These are phyloP conservation scores for Saccharomyces hybrid DNA, from an alignment of 1,139 yeast species.

Conservation along the genomic window DNA sequence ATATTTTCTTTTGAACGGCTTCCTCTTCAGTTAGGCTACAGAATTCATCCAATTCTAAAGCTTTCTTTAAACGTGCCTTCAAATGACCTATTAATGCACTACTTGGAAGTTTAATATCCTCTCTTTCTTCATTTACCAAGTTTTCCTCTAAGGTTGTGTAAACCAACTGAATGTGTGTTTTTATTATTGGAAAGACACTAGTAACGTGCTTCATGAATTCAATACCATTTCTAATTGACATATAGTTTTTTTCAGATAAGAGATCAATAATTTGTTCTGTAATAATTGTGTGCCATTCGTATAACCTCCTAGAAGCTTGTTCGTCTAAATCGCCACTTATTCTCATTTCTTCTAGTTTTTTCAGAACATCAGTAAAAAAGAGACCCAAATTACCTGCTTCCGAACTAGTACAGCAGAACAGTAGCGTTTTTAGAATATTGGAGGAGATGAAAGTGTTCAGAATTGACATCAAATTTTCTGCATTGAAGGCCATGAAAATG, in stretches of 20 bases:
- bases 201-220: constrained; percentile 65
- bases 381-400: constrained; percentile 83
- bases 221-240: constrained; percentile 75
- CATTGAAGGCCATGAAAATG: constrained; percentile 42
- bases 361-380: constrained; percentile 54
- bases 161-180: constrained; percentile 56
- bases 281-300: constrained; percentile 45
- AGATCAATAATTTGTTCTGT: constrained; percentile 44
- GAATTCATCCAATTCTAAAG: constrained; percentile 57
- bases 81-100: constrained; percentile 71
- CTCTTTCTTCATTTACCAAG: constrained; percentile 52
- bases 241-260: constrained; percentile 50
- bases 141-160: constrained; percentile 44
- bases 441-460: constrained; percentile 45
- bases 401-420: constrained; percentile 62
- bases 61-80: constrained; percentile 46
- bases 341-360: constrained; percentile 33
- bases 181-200: constrained; percentile 59
- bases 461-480: constrained; percentile 36
- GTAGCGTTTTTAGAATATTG: constrained; percentile 47
- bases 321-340: constrained; percentile 21
- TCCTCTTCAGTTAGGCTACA: constrained; percentile 36
- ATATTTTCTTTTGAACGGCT: constrained; percentile 21
- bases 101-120: constrained; percentile 73
- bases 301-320: constrained; percentile 40